phyloP scores from a whole-genome alignment of 2,329 filamentous ascomycete genomes.

The Hawksworthiomyces lignivorus region DNA sequence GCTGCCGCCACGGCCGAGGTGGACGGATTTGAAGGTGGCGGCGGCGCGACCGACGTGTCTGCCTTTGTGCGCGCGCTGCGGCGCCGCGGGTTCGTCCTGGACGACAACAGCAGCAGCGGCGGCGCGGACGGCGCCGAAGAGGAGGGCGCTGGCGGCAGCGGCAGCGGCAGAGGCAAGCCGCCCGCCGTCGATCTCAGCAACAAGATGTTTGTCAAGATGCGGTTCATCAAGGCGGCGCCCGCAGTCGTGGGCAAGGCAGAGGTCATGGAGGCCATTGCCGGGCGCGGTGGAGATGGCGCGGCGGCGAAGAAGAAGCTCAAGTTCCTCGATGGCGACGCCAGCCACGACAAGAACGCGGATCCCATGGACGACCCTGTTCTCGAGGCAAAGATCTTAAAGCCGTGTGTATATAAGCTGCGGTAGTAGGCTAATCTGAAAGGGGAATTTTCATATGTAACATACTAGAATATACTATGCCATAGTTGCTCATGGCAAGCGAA shows the following conservation, averaged over 20 bases:
- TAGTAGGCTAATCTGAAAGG: too few relatives aligned
- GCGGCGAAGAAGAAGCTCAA: slow-evolving; percentile 39
- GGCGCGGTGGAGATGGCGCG: slow-evolving; percentile 25
- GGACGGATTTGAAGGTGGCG: slow-evolving; percentile 50
- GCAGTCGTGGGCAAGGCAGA: slow-evolving; percentile 71
- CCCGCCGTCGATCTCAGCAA: slow-evolving; percentile 71
- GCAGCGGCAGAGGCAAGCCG: slow-evolving; percentile 12
- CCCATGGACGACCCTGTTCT: slow-evolving; percentile 50
- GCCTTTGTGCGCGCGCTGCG: slow-evolving; percentile 79
- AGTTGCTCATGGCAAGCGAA: too few relatives aligned
- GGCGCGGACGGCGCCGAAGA: too few relatives aligned
- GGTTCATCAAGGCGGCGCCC: slow-evolving; percentile 76
- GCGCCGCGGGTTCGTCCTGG: slow-evolving; percentile 76
- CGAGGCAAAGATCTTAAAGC: slow-evolving; percentile 68
- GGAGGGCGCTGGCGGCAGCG: slow-evolving; percentile 39
- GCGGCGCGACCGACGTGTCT: slow-evolving; percentile 74
- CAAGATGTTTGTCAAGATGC: slow-evolving; percentile 98
- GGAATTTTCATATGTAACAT: too few relatives aligned
- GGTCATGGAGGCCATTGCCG: slow-evolving; percentile 18
- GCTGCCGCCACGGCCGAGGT: slow-evolving; percentile 61
- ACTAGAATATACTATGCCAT: too few relatives aligned
- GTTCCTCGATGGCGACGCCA: slow-evolving; percentile 52
- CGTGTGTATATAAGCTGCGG: slow-evolving; percentile 90
- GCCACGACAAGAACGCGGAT: slow-evolving; percentile 45
- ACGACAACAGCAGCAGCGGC: slow-evolving; percentile 23